Evolutionary conservation across 768 basidiomycete species (phyloP), one percentile per base, ranked within the genome.

Genomic region (Naganishia randhawae): DNA sequence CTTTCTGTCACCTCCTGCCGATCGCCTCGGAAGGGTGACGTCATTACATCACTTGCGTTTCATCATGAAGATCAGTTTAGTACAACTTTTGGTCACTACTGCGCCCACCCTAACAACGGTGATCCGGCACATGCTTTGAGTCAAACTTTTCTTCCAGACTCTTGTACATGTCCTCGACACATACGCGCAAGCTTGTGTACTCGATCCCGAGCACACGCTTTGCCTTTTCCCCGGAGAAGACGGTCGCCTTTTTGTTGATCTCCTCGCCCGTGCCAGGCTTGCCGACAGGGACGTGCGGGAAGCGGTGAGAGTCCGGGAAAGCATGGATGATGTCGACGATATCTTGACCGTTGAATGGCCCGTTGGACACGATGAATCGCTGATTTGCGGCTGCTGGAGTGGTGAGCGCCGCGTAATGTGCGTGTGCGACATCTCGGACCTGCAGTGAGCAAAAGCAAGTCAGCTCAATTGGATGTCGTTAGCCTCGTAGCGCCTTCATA

Each of bases 341-440:
- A 39, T 80, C 80, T 67, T 80, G 76, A 3, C 74, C 74, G 62
- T 65, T 73, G 71, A 76, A 72, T 0, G 76, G 70, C 1, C 77
- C 80, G 35, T 66, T 78, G n/a, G 77, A 78, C 45, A 85, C 70
- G 73, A 89, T 82, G 73, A 88, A 83, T 37, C 88, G 81, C 65
- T 88, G 81, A 1, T 85, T 85, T 2, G 83, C 84, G 0, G 86
- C 87, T 2, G 80, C 82, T 31, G 83, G 80, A 57, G 81, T 83
- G 63, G 82, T 81, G 25, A 90, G 75, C 4, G 86, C 85, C 6
- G 80, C 75, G 0, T 82, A 81, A 72, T 88, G 87, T 0, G 84
- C 86, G 17, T 80, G 76, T 0, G 84, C 86, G 37, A 85, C 73
- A 73, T 87, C 86, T 7, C 85, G 83, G 7, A 86, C 85, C 68